Evolutionary conservation across 306 rosid species (phyloP).

Genomic region (Prunus campanulata): DNA sequence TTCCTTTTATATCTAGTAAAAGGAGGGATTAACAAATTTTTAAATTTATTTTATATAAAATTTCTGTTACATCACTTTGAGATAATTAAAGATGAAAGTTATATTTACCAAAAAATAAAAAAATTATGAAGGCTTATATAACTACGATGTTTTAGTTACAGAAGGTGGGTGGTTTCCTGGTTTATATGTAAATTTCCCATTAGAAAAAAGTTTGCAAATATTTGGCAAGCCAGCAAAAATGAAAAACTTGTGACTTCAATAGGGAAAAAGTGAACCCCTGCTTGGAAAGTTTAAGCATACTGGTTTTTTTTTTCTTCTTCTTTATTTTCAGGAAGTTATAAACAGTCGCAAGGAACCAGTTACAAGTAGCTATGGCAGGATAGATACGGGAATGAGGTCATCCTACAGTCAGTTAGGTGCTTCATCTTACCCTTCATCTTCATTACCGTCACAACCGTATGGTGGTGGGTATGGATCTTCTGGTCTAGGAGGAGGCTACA

Average conservation of each 20-base stretch:
- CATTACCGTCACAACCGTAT: slow-evolving; percentile 65
- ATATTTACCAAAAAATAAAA: no score
- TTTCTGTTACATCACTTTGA: background rate
- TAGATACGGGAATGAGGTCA: slow-evolving; percentile 67
- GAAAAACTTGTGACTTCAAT: background rate
- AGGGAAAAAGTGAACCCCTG: background rate
- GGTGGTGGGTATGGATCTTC: slow-evolving; percentile 69
- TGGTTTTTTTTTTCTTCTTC: slow-evolving; percentile 10
- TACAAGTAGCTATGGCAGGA: slow-evolving; percentile 56
- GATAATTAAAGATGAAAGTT: background rate
- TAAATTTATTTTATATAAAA: background rate
- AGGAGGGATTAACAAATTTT: background rate
- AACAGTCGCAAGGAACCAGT: slow-evolving; percentile 62
- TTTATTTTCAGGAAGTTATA: slow-evolving; percentile 67
- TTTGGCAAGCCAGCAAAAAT: background rate
- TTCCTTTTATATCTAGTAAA: background rate
- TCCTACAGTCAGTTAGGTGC: slow-evolving; percentile 64
- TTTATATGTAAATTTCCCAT: background rate
- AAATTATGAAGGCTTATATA: background rate
- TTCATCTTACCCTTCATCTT: slow-evolving; percentile 58
- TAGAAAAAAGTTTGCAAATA: background rate
- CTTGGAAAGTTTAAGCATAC: background rate
- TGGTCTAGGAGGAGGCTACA: slow-evolving; percentile 80
- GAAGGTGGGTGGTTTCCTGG: background rate
- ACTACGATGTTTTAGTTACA: background rate